phyloP scores from a whole-genome alignment of 257 asterid genomes.

The Leonotis leonurus region DNA sequence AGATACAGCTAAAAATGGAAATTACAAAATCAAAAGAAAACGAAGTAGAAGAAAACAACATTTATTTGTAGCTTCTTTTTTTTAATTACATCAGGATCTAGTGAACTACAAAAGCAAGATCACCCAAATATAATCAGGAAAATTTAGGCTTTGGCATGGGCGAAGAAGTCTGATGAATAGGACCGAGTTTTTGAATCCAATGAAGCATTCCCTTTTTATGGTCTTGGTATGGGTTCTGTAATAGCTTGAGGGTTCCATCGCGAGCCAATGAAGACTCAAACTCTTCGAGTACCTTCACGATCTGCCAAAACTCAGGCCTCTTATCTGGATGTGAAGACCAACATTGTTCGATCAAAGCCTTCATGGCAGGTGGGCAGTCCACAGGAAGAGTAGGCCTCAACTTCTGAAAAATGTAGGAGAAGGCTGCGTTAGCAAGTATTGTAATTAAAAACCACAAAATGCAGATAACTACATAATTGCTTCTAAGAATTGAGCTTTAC shows the following conservation, averaged over 20 bases:
- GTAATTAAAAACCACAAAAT: neutral
- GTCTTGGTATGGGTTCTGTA: conserved; percentile 39
- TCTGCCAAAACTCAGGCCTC: conserved; percentile 92
- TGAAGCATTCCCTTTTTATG: conserved; percentile 59
- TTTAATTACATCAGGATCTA: conserved; percentile 39
- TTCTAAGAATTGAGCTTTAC: too few species aligned
- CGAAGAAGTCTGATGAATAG: conserved; percentile 28
- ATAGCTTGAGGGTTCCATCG: conserved; percentile 54
- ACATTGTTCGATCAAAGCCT: conserved; percentile 72
- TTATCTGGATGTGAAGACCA: conserved; percentile 81
- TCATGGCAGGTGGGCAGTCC: conserved; percentile 65
- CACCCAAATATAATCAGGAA: conserved; percentile 28
- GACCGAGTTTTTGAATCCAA: conserved; percentile 63
- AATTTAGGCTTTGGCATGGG: conserved; percentile 50
- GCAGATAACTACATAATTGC: too few species aligned
- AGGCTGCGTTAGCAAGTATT: too few species aligned
- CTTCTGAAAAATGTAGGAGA: conserved; percentile 40
- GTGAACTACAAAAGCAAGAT: conserved; percentile 27
- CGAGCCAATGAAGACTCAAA: conserved; percentile 50
- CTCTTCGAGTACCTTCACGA: conserved; percentile 74
- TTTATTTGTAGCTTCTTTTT: conserved; percentile 8
- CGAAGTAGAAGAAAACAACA: too few species aligned
- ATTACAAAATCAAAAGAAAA: neutral
- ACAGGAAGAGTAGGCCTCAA: conserved; percentile 60
- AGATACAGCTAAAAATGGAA: too few species aligned